These are phyloP conservation scores for Trichoderma breve DNA, from an alignment of 2,329 filamentous ascomycete genomes.

Conservation along the genomic window DNA sequence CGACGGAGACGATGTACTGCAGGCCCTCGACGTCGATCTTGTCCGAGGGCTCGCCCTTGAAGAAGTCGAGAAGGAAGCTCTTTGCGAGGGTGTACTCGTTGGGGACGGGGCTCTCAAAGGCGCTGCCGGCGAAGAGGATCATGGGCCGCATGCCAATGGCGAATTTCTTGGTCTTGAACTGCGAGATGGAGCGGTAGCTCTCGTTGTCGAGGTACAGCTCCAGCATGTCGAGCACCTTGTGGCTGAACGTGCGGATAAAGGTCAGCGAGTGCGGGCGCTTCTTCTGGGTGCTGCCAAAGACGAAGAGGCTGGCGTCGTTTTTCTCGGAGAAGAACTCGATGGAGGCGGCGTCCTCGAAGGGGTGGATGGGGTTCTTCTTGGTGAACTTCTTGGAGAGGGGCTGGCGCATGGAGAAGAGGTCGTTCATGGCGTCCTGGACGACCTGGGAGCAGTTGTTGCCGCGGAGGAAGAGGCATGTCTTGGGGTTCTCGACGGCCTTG, in stretches of 20 bases:
- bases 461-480: constrained; percentile 84
- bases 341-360: constrained; percentile 84
- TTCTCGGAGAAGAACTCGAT: constrained; percentile 96
- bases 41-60: constrained; percentile 71
- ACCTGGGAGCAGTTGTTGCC: constrained; percentile 82
- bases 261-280: constrained; percentile 93
- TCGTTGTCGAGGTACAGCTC: constrained; percentile 81
- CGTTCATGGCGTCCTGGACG: constrained; percentile 77
- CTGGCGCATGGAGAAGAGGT: constrained; percentile 80
- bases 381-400: constrained; percentile 86
- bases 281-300: constrained; percentile 84
- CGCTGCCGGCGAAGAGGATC: constrained; percentile 84
- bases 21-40: constrained; percentile 94
- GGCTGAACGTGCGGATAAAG: constrained; percentile 75
- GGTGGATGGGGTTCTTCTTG: constrained; percentile 95
- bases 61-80: constrained; percentile 84
- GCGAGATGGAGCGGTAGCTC: constrained; percentile 64
- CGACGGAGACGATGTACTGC: constrained; percentile 83
- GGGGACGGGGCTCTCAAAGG: constrained; percentile 77
- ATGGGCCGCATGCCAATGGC: constrained; percentile 84
- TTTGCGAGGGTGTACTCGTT: constrained; percentile 84
- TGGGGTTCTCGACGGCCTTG: constrained; percentile 85
- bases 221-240: constrained; percentile 91
- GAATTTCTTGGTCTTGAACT: constrained; percentile 75
- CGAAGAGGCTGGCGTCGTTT: constrained; percentile 84